These are phyloP conservation scores for Pichia pseudocactophila DNA, from an alignment of 805 yeast species.

Conservation along the genomic window DNA sequence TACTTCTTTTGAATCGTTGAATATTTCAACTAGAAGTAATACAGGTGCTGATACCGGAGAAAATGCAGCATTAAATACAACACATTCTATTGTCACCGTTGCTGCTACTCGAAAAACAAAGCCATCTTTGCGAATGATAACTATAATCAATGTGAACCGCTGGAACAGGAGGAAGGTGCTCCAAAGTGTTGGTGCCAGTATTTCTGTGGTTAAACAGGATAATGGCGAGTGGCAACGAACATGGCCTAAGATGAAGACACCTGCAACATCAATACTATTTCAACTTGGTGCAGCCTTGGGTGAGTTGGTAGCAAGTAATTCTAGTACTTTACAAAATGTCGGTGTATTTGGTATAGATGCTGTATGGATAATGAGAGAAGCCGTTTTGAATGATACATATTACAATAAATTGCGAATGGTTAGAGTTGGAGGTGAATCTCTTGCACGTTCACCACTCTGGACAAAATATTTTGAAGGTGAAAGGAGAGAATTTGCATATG, in stretches of 20 bases:
- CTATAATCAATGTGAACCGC: neutral
- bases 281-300: neutral
- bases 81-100: no score
- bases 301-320: neutral
- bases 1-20: no score
- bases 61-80: no score
- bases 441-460: slow-evolving; percentile 2
- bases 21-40: no score
- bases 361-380: slow-evolving; percentile 2
- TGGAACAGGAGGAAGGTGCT: slow-evolving; percentile 2
- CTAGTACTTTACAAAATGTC: slow-evolving; percentile 1
- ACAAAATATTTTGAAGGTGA: neutral
- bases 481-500: neutral
- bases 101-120: no score
- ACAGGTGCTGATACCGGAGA: no score
- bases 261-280: neutral
- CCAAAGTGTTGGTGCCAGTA: neutral
- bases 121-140: slow-evolving; percentile 2
- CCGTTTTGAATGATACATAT: neutral
- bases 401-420: neutral
- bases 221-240: neutral
- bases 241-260: neutral
- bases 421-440: slow-evolving; percentile 5
- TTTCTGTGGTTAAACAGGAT: neutral
- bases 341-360: slow-evolving; percentile 7